Conservation (phyloP, 2,329 filamentous ascomycete species). For the Colletotrichum tabaci region DNA sequence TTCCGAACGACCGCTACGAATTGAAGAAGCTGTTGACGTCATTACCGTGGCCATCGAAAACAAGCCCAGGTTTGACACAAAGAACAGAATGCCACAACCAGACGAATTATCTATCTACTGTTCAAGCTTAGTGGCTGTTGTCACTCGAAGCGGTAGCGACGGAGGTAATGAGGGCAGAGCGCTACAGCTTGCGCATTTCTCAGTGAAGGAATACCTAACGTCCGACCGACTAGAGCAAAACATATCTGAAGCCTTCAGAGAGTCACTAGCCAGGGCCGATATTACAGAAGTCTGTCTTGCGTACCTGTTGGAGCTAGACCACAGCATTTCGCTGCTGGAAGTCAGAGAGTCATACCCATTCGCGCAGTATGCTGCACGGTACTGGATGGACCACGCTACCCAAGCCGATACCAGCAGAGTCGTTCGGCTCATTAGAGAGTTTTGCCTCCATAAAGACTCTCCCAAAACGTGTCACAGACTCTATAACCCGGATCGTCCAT, state of each 20-base stretch:
- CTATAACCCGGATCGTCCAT: background rate
- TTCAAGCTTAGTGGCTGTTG: constrained; percentile 40
- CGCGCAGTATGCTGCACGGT: constrained; percentile 42
- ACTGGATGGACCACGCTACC: constrained; percentile 40
- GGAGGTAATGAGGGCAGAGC: background rate
- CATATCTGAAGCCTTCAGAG: background rate
- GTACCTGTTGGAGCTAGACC: constrained; percentile 3
- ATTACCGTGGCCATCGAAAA: constrained; percentile 44
- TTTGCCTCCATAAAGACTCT: background rate
- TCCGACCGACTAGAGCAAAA: constrained; percentile 4
- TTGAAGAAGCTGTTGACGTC: constrained; percentile 46
- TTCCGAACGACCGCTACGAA: constrained; percentile 40
- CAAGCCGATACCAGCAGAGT: background rate
- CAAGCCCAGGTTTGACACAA: constrained; percentile 39
- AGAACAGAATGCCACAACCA: constrained; percentile 31
- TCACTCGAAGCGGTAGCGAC: constrained; percentile 13
- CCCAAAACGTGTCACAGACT: background rate
- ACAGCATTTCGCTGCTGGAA: background rate
- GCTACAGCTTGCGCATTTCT: constrained; percentile 48
- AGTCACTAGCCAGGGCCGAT: background rate
- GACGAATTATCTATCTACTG: constrained; percentile 40
- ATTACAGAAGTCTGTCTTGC: constrained; percentile 10
- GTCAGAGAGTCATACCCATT: background rate
- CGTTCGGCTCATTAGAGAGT: background rate
- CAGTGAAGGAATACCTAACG: constrained; percentile 46